Conservation (phyloP, 495 filamentous ascomycete species). For the Chlorociboria aeruginascens region DNA sequence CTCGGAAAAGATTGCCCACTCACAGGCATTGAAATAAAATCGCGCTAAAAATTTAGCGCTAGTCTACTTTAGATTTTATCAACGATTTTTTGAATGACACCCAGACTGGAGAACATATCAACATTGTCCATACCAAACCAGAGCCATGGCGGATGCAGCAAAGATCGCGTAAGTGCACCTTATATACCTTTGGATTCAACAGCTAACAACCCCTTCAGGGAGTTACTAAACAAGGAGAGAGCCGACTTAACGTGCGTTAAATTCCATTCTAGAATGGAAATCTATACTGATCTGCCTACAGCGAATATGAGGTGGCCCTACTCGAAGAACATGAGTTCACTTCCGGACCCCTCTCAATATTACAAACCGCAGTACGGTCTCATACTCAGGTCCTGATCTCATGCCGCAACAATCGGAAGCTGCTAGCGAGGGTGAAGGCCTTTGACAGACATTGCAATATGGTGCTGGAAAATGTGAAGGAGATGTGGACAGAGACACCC, state of each 20-base stretch:
- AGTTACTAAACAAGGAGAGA: constrained; percentile 70
- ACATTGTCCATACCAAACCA: constrained; percentile 8
- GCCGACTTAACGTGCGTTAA: constrained; percentile 64
- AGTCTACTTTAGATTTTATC: constrained; percentile 11
- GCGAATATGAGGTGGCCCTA: constrained; percentile 79
- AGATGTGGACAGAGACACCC: constrained; percentile 98
- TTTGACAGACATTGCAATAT: constrained; percentile 96
- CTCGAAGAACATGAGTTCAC: constrained; percentile 88
- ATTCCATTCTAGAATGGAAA: not conserved
- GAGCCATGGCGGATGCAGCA: constrained; percentile 50
- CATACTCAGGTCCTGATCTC: constrained; percentile 87
- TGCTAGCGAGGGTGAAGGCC: constrained; percentile 70
- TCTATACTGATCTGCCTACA: constrained; percentile 21
- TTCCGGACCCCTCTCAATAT: constrained; percentile 75
- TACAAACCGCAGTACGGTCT: constrained; percentile 79
- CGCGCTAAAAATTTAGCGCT: constrained; percentile 4
- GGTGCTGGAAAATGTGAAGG: constrained; percentile 96
- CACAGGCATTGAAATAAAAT: not conserved
- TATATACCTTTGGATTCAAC: not conserved
- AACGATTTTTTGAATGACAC: constrained; percentile 4
- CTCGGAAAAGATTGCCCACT: constrained; percentile 12
- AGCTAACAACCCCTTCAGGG: constrained; percentile 34
- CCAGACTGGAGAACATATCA: constrained; percentile 7
- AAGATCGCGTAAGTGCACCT: constrained; percentile 58
- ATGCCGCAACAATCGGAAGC: constrained; percentile 78